Evolutionary conservation across 495 filamentous ascomycete species (phyloP).

Genomic region (Mytilinidion resinicola): DNA sequence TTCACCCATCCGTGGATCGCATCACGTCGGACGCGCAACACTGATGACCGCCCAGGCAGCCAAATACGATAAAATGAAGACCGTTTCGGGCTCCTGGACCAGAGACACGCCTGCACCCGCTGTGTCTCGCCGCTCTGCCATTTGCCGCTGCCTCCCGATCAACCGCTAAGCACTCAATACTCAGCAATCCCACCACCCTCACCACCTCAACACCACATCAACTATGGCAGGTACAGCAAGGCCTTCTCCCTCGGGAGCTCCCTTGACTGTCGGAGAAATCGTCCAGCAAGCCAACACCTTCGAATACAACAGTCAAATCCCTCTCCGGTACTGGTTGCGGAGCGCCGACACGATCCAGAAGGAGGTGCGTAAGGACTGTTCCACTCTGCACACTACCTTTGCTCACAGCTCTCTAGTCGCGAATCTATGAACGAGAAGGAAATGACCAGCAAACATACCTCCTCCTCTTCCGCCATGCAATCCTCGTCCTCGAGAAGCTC

Average conservation of each 20-base stretch:
- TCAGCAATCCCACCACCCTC: not conserved
- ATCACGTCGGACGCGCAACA: not conserved
- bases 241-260: constrained; percentile 28
- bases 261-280: constrained; percentile 69
- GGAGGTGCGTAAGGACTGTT: constrained; percentile 52
- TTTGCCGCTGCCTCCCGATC: not conserved
- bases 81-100: not conserved
- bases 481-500: constrained; percentile 46
- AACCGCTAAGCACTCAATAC: not conserved
- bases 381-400: not conserved
- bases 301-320: constrained; percentile 67
- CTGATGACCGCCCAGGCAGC: not conserved
- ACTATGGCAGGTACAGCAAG: constrained; percentile 10
- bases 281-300: constrained; percentile 64
- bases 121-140: not conserved
- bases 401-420: constrained; percentile 45
- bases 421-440: constrained; percentile 76
- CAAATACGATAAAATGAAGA: not conserved
- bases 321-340: constrained; percentile 73
- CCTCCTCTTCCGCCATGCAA: constrained; percentile 73
- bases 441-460: constrained; percentile 84
- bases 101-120: not conserved
- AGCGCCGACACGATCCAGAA: constrained; percentile 70
- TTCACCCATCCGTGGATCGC: too few species aligned
- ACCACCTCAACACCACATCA: not conserved